Evolutionary conservation across 257 asterid genomes (phyloP).

Genomic region (Striga asiatica): DNA sequence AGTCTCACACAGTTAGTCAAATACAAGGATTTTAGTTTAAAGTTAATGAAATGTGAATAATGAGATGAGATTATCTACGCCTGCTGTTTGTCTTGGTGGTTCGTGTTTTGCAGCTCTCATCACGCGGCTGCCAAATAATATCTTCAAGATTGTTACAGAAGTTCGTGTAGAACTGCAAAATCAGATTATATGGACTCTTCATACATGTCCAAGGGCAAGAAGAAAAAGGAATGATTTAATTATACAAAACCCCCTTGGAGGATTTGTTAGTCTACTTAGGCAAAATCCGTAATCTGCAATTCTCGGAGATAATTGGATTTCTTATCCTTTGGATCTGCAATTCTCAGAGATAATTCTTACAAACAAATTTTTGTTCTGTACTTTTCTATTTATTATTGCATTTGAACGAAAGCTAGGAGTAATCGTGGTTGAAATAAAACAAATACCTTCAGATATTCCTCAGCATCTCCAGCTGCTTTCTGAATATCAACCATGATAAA

Average conservation of each 20-base stretch:
- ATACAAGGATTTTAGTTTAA: too few relatives aligned
- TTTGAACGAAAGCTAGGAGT: too few relatives aligned
- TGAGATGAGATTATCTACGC: conserved; percentile 26
- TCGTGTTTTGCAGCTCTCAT: conserved; percentile 51
- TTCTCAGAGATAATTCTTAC: too few relatives aligned
- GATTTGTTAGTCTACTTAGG: too few relatives aligned
- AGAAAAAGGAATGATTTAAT: neutral
- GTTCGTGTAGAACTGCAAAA: conserved; percentile 75
- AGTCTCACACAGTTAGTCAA: too few relatives aligned
- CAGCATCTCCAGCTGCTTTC: conserved; percentile 83
- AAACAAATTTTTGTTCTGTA: too few relatives aligned
- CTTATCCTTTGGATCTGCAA: too few relatives aligned
- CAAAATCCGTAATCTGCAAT: too few relatives aligned
- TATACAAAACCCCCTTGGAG: neutral
- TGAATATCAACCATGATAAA: conserved; percentile 94
- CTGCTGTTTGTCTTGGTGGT: conserved; percentile 39
- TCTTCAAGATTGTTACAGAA: conserved; percentile 84
- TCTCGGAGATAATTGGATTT: too few relatives aligned
- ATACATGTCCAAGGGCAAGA: neutral
- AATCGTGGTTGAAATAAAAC: neutral
- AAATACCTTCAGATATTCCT: conserved; percentile 49
- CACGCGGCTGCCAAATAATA: conserved; percentile 73
- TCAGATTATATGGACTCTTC: neutral
- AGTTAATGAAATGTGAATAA: too few relatives aligned
- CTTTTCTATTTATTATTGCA: too few relatives aligned